These are phyloP conservation scores for Blastocystis sp. DNA, from an alignment of 352 stramenopile genomes.

Conservation along the genomic window DNA sequence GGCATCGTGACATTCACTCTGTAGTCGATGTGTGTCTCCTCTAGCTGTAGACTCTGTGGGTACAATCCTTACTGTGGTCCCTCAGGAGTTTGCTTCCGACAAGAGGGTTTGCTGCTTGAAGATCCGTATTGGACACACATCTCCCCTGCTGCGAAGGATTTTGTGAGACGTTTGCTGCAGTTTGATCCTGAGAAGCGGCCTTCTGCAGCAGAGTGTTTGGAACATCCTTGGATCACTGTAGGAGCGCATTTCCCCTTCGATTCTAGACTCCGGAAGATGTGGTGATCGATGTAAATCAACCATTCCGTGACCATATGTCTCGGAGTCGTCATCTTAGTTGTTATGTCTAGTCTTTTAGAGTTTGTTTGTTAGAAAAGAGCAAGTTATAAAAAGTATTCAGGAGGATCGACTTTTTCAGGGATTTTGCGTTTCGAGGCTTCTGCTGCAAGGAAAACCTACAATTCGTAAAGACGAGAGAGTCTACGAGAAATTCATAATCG, in stretches of 20 bases:
- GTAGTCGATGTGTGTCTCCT: background rate
- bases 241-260: background rate
- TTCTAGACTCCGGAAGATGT: slow-evolving; percentile 5
- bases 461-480: background rate
- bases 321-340: slow-evolving; percentile 39
- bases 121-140: slow-evolving; percentile 52
- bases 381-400: slow-evolving; percentile 55
- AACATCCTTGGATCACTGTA: slow-evolving; percentile 35
- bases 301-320: slow-evolving; percentile 56
- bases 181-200: slow-evolving; percentile 46
- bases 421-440: slow-evolving; percentile 57
- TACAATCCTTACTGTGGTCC: slow-evolving; percentile 58
- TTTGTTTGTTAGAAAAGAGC: background rate
- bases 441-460: slow-evolving; percentile 32
- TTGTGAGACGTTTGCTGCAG: background rate
- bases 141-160: slow-evolving; percentile 13
- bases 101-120: slow-evolving; percentile 33
- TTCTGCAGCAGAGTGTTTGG: slow-evolving; percentile 26
- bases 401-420: slow-evolving; percentile 57
- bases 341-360: slow-evolving; percentile 41
- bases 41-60: slow-evolving; percentile 37
- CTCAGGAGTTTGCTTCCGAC: slow-evolving; percentile 31
- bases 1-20: slow-evolving; percentile 55
- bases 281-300: slow-evolving; percentile 54
- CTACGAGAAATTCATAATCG: slow-evolving; percentile 58